Conservation (phyloP, 176 grass and related monocot species). For the barley (Hordeum vulgare) region MorexV3_pseudomolecules_assembly NC_058522.1:555174841-555175340, state of each 20-base stretch:
- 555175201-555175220: no score
- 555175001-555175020: background rate
- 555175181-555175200: no score
- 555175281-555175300: no score
- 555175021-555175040: background rate
- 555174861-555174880: background rate
- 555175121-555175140: no score
- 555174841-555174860: background rate
- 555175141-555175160: no score
- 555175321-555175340: no score
- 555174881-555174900: background rate
- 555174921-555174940: background rate
- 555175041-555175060: background rate
- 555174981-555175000: background rate
- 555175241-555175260: no score
- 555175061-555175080: background rate
- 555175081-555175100: background rate
- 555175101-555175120: background rate
- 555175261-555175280: no score
- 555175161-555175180: no score
- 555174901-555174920: background rate
- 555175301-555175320: no score
- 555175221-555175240: no score
- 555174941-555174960: background rate
- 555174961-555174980: slow-evolving; percentile 18